phyloP scores from a whole-genome alignment of 2,329 filamentous ascomycete genomes.

The Claviceps purpurea region DNA sequence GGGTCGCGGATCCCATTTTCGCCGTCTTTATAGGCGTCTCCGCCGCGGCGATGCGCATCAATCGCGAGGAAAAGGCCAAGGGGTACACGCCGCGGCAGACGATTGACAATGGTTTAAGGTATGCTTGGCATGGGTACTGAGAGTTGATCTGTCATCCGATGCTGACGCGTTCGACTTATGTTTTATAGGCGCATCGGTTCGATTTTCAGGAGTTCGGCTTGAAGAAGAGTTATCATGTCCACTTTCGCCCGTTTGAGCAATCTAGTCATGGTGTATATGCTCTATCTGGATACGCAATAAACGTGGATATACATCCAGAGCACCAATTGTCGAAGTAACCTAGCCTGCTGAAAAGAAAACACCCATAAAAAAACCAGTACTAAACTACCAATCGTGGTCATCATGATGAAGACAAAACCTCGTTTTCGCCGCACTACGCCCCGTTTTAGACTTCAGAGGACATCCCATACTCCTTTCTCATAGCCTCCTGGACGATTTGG shows the following conservation, averaged over 20 bases:
- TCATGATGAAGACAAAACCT: not conserved
- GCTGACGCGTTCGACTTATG: not conserved
- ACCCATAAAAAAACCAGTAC: no score
- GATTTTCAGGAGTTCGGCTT: no score
- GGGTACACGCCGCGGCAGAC: constrained; percentile 39
- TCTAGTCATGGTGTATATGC: no score
- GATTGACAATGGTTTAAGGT: constrained; percentile 31
- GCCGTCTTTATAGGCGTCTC: constrained; percentile 42
- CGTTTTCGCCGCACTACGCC: not conserved
- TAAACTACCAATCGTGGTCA: no score
- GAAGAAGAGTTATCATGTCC: no score
- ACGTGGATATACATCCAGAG: no score
- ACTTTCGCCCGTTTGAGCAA: no score
- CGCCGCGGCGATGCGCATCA: constrained; percentile 43
- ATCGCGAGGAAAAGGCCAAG: constrained; percentile 45
- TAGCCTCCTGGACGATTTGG: constrained; percentile 54
- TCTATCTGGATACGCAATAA: no score
- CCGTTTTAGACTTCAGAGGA: constrained; percentile 23
- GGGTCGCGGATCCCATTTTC: constrained; percentile 44
- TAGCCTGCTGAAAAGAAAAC: not conserved
- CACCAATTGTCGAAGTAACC: no score
- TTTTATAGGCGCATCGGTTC: constrained; percentile 13
- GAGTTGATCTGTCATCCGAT: no score
- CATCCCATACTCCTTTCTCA: constrained; percentile 54
- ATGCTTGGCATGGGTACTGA: constrained; percentile 7